These are phyloP conservation scores for Penicillium freii DNA, from an alignment of 2,329 filamentous ascomycete genomes.

Conservation along the genomic window DNA sequence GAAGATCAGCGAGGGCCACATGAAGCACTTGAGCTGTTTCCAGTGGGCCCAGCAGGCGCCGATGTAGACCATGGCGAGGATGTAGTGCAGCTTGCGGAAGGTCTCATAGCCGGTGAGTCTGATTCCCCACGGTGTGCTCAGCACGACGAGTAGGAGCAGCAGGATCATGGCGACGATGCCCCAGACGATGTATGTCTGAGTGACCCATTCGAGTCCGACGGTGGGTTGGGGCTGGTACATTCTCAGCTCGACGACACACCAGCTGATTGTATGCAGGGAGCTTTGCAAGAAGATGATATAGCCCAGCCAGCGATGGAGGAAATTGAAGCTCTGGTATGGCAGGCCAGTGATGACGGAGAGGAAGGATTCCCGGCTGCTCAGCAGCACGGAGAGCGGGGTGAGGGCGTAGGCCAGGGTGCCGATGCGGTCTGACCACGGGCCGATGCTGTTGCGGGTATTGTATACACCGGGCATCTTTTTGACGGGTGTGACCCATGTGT, in stretches of 20 bases:
- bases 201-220: constrained; percentile 57
- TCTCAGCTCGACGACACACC: constrained; percentile 64
- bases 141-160: constrained; percentile 59
- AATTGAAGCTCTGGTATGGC: constrained; percentile 74
- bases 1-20: constrained; percentile 64
- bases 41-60: constrained; percentile 76
- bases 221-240: constrained; percentile 71
- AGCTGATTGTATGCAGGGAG: constrained; percentile 67
- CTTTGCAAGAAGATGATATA: constrained; percentile 70
- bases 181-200: constrained; percentile 69
- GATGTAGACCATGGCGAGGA: constrained; percentile 71
- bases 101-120: constrained; percentile 70
- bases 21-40: constrained; percentile 65
- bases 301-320: constrained; percentile 73
- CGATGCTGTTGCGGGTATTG: constrained; percentile 65
- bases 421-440: constrained; percentile 67
- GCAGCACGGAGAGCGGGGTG: constrained; percentile 66
- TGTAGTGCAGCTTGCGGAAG: constrained; percentile 72
- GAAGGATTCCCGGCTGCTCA: constrained; percentile 68
- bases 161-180: constrained; percentile 67
- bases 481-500: constrained; percentile 68
- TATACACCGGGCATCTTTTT: constrained; percentile 53
- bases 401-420: constrained; percentile 71
- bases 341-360: constrained; percentile 69
- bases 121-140: constrained; percentile 61